phyloP scores from a whole-genome alignment of 208 protist species.

The Vickermania ingenoplastis region DNA sequence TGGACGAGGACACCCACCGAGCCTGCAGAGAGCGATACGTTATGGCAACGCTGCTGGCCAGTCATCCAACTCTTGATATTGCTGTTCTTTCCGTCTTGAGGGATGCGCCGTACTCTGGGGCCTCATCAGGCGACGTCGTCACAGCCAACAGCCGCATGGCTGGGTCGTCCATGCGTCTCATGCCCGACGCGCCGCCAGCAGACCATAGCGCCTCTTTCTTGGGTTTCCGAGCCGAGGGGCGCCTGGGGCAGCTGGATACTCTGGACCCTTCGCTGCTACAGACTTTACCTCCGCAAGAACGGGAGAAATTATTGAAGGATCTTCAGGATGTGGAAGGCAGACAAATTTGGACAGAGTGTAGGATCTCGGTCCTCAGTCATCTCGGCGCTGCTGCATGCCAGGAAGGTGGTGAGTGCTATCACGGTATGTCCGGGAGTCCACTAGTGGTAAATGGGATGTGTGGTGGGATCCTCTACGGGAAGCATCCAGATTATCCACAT shows the following conservation, averaged over 20 bases:
- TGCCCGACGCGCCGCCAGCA: no score
- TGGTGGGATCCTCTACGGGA: conserved; percentile 65
- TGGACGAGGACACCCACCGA: conserved; percentile 11
- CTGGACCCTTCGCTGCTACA: conserved; percentile 58
- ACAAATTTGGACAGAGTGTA: conserved; percentile 16
- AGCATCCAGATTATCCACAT: conserved; percentile 26
- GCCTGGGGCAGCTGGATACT: conserved; percentile 63
- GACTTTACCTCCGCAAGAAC: conserved; percentile 26
- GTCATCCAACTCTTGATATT: not conserved
- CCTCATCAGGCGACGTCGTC: no score
- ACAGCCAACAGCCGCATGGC: conserved; percentile 6
- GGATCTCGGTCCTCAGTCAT: conserved; percentile 30
- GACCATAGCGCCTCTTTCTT: conserved; percentile 11
- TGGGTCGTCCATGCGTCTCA: not conserved
- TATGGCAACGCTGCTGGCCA: conserved; percentile 27
- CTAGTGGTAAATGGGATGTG: conserved; percentile 28
- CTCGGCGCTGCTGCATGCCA: conserved; percentile 17
- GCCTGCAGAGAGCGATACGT: conserved; percentile 14
- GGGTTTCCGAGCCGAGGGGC: conserved; percentile 51
- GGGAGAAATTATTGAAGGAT: conserved; percentile 36
- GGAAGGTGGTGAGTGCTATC: conserved; percentile 29
- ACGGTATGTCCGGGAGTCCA: conserved; percentile 75
- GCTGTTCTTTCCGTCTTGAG: conserved; percentile 1
- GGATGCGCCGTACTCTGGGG: not conserved
- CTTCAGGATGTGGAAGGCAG: conserved; percentile 55